phyloP scores from a whole-genome alignment of 2,329 filamentous ascomycete species.

The Tolypocladium sp. region DNA sequence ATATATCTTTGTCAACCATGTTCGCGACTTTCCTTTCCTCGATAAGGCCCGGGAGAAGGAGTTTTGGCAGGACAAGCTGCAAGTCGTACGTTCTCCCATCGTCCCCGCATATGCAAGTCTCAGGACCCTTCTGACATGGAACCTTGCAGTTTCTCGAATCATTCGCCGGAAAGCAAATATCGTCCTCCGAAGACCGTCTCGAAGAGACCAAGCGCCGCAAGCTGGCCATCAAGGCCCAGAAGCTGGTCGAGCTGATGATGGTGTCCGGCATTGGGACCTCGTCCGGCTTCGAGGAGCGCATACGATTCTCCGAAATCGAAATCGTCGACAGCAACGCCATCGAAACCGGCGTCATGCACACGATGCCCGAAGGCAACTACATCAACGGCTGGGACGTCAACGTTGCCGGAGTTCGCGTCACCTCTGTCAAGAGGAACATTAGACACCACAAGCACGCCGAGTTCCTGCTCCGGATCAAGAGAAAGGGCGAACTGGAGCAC shows the following conservation, averaged over 20 bases:
- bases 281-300: slow-evolving; percentile 94
- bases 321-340: slow-evolving; percentile 91
- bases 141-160: slow-evolving; percentile 75
- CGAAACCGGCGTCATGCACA: slow-evolving; percentile 78
- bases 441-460: slow-evolving; percentile 89
- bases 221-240: slow-evolving; percentile 84
- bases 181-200: slow-evolving; percentile 87
- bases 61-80: slow-evolving; percentile 98
- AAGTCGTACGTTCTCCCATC: slow-evolving; percentile 58
- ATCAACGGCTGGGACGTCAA: slow-evolving; percentile 98
- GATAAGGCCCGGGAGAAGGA: slow-evolving; percentile 97
- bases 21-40: slow-evolving; percentile 95
- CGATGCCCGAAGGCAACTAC: slow-evolving; percentile 80
- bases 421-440: slow-evolving; percentile 74
- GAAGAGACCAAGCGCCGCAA: slow-evolving; percentile 95
- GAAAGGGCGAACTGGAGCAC: slow-evolving; percentile 62
- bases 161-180: slow-evolving; percentile 95
- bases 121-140: neutral
- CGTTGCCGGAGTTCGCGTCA: slow-evolving; percentile 78
- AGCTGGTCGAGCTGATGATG: slow-evolving; percentile 98
- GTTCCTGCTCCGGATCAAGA: slow-evolving; percentile 81
- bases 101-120: neutral
- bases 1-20: slow-evolving; percentile 96
- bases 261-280: slow-evolving; percentile 93
- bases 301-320: slow-evolving; percentile 93